Evolutionary conservation across 768 basidiomycete genomes (phyloP).

Genomic region (Lyophyllum semitale): DNA sequence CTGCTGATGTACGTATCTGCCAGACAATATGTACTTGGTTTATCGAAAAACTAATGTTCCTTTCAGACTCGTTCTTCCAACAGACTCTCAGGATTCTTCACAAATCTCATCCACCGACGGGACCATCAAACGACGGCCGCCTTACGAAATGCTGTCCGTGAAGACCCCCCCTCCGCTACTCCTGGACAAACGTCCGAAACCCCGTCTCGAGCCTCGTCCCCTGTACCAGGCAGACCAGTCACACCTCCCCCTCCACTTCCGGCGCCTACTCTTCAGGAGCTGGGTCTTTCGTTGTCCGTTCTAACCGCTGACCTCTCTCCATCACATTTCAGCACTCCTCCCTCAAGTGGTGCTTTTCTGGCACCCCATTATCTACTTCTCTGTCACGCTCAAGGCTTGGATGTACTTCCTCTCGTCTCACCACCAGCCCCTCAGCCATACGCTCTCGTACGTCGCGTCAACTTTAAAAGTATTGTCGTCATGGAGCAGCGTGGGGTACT

Average conservation of each 20-base stretch:
- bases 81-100: conserved; percentile 85
- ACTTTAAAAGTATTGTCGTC: conserved; percentile 85
- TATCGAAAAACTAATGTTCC: not conserved
- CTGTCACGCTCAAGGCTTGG: conserved; percentile 84
- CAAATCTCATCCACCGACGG: conserved; percentile 73
- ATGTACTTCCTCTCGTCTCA: conserved; percentile 77
- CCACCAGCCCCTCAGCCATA: conserved; percentile 80
- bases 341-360: conserved; percentile 77
- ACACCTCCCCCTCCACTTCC: conserved; percentile 77
- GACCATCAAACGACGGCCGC: conserved; percentile 39
- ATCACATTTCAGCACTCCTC: conserved; percentile 77
- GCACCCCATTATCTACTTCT: conserved; percentile 81
- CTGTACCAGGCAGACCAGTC: conserved; percentile 49
- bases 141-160: conserved; percentile 33
- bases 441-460: conserved; percentile 77
- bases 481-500: conserved; percentile 91
- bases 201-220: conserved; percentile 57
- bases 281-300: conserved; percentile 71
- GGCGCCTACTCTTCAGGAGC: conserved; percentile 70
- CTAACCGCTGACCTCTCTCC: conserved; percentile 71
- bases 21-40: conserved; percentile 2
- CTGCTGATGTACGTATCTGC: conserved; percentile 55
- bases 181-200: conserved; percentile 34
- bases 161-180: conserved; percentile 22
- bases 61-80: conserved; percentile 52